Evolutionary conservation across 495 filamentous ascomycete species (phyloP).

Genomic region (Hyaloscypha bicolor): DNA sequence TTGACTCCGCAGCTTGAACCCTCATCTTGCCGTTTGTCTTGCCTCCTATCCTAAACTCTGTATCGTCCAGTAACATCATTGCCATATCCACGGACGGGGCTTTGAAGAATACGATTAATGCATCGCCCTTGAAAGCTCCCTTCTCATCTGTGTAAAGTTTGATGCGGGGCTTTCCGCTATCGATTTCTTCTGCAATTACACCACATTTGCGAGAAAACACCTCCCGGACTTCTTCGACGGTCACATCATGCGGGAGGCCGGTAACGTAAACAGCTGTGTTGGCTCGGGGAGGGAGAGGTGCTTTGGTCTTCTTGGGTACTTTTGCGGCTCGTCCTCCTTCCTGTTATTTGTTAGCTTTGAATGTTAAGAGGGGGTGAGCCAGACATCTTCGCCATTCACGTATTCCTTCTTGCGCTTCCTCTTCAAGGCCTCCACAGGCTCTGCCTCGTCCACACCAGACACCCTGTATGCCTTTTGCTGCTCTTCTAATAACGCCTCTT

Average conservation of each 20-base stretch:
- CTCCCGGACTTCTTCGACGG: slow-evolving; percentile 75
- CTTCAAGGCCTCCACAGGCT: slow-evolving; percentile 52
- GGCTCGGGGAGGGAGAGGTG: slow-evolving; percentile 56
- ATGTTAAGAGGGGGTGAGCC: slow-evolving; percentile 33
- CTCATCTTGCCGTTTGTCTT: slow-evolving; percentile 65
- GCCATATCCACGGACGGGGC: slow-evolving; percentile 88
- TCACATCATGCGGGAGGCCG: slow-evolving; percentile 75
- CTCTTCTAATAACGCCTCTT: slow-evolving; percentile 77
- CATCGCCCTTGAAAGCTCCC: slow-evolving; percentile 90
- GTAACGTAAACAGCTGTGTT: slow-evolving; percentile 94
- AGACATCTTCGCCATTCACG: slow-evolving; percentile 61
- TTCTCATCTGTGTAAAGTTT: slow-evolving; percentile 87
- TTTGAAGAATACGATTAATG: slow-evolving; percentile 90
- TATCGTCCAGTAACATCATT: slow-evolving; percentile 89
- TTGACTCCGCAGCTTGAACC: slow-evolving; percentile 82
- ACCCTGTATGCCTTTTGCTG: slow-evolving; percentile 78
- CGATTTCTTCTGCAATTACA: slow-evolving; percentile 92
- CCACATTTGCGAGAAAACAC: slow-evolving; percentile 86
- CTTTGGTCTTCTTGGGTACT: slow-evolving; percentile 55
- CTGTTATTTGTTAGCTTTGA: slow-evolving; percentile 26
- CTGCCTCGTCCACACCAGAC: slow-evolving; percentile 64
- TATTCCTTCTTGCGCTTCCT: slow-evolving; percentile 77
- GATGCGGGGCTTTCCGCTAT: slow-evolving; percentile 80
- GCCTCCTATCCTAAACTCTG: slow-evolving; percentile 71
- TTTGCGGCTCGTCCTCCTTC: slow-evolving; percentile 30